phyloP scores from a whole-genome alignment of 78 protist species.

The Bodo saltans region DNA sequence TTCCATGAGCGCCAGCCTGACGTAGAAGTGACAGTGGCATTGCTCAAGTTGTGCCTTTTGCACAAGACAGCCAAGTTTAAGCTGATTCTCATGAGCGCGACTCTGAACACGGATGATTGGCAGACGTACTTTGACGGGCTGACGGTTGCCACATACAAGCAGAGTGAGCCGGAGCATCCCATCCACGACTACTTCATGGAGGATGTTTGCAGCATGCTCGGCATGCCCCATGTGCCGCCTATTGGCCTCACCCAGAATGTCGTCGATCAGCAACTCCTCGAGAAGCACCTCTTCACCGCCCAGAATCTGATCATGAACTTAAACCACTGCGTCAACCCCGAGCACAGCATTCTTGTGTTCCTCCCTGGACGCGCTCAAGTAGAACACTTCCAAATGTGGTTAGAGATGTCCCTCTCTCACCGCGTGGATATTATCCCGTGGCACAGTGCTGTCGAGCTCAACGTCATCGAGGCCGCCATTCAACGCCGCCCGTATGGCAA shows the following conservation, averaged over 20 bases:
- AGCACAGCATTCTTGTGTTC: slow-evolving; percentile 59
- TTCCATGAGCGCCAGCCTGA: slow-evolving; percentile 80
- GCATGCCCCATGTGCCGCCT: background rate
- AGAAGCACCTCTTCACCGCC: slow-evolving; percentile 10
- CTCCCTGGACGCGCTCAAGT: slow-evolving; percentile 79
- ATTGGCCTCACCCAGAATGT: background rate
- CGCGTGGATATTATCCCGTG: slow-evolving; percentile 1
- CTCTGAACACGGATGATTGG: slow-evolving; percentile 6
- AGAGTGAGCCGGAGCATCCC: background rate
- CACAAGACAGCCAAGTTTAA: background rate
- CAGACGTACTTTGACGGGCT: slow-evolving; percentile 8
- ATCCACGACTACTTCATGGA: slow-evolving; percentile 18
- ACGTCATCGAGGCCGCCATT: slow-evolving; percentile 1
- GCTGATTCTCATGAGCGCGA: slow-evolving; percentile 31
- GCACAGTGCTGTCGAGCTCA: slow-evolving; percentile 16
- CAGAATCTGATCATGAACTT: slow-evolving; percentile 7
- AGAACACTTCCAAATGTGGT: background rate
- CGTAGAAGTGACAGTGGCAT: slow-evolving; percentile 60
- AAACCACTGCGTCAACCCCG: background rate
- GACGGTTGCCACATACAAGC: background rate
- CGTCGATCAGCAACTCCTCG: slow-evolving; percentile 4
- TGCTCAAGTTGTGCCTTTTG: slow-evolving; percentile 23
- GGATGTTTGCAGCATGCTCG: slow-evolving; percentile 1
- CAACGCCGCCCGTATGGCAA: background rate
- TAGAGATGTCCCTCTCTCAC: background rate